Base-by-base conservation (phyloP, 805 yeast genomes). In the Gaillardinia entomophila region DNA sequence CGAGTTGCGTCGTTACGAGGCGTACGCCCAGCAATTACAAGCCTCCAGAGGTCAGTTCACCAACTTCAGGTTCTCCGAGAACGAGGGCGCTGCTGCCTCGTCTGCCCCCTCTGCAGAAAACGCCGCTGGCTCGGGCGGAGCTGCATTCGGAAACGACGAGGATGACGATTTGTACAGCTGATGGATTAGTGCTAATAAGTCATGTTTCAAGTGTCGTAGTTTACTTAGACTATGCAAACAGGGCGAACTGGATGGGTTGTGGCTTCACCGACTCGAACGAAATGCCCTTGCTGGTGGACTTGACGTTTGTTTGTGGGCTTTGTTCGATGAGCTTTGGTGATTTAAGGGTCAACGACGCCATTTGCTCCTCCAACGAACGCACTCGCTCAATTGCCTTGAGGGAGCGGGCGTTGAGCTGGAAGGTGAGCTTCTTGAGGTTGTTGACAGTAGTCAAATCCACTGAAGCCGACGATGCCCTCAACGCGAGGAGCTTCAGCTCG, bases 1-100 rank as follows among this genome's bases (percentile, higher is more conserved):
- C 24, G 98, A 92, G 66, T 75, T 92, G 55, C 92, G 99, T 67
- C 89, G 98, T 66, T 92, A 92, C 61, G 98, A 92, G 69, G 94
- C 97, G 6, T 92, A 90, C 54, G 95, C 96, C 32, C 96, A 90
- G 65, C 96, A 90, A 66, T 73, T 92, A 62, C 94, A 82, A 62
- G 86, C 95, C 36, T 84, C 96, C 1, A 86, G 98, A 68, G 97
- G 98, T 31, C 95, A 85, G 60, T 82, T 85, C 57, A 75, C 90
- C 44, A 85, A 82, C 66, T 90, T 92, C 68, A 79, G 87, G 57
- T 90, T 92, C 60, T 76, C 79, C 43, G 87, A 74, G 38, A 48
- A 46, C 34, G 55, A 45, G 17, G 43, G 38, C 32, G 55, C 44
- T 19, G 51, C 42, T 14, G 42, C 31, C 23, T 33, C 31, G 16